These are phyloP conservation scores for Nasturtium officinale DNA, from an alignment of 345 rosid genomes.

Conservation along the genomic window DNA sequence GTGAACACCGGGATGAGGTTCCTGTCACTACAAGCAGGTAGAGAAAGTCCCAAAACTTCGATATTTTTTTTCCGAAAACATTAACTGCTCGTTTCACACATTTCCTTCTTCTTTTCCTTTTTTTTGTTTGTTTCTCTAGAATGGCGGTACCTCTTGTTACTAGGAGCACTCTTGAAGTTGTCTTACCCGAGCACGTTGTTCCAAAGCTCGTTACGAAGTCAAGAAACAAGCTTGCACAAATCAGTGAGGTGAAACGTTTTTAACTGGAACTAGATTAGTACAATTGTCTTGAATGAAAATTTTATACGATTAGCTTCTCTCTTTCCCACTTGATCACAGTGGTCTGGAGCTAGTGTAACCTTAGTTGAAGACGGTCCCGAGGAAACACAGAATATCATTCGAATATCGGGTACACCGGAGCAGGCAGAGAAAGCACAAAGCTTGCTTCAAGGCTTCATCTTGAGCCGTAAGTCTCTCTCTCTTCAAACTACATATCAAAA, in stretches of 20 bases:
- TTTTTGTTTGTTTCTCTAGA: constrained; percentile 42
- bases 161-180: constrained; percentile 92
- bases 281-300: constrained; percentile 1
- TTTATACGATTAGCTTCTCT: neutral
- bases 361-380: constrained; percentile 78
- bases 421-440: constrained; percentile 98
- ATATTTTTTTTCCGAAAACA: neutral
- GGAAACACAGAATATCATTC: constrained; percentile 67
- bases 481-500: neutral
- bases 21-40: constrained; percentile 67
- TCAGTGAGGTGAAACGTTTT: constrained; percentile 74
- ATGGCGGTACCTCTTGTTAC: constrained; percentile 84
- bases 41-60: too few relatives aligned
- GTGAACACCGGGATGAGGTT: constrained; percentile 70
- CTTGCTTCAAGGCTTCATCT: constrained; percentile 93
- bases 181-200: constrained; percentile 79
- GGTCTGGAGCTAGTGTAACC: constrained; percentile 89
- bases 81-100: neutral
- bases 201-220: constrained; percentile 90
- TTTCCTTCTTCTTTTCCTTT: neutral
- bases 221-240: constrained; percentile 83
- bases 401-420: constrained; percentile 93
- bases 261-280: constrained; percentile 4
- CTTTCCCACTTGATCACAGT: constrained; percentile 48
- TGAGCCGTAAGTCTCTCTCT: constrained; percentile 73